phyloP scores from a whole-genome alignment of 2,329 filamentous ascomycete species.

The Claviceps maximensis region DNA sequence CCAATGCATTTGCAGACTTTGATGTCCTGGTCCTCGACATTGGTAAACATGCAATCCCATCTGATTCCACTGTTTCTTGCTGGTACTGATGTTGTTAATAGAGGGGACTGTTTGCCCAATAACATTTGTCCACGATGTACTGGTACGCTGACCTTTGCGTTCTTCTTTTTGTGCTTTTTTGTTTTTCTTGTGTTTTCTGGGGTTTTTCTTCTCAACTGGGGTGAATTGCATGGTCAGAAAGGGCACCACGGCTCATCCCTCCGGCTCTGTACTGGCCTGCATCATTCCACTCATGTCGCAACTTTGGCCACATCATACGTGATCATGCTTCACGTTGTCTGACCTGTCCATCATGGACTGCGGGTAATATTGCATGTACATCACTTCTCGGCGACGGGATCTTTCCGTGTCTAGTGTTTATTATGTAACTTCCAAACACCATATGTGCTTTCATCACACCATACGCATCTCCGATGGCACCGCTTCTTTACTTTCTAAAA shows the following conservation, averaged over 20 bases:
- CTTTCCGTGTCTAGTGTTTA: neutral
- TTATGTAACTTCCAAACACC: neutral
- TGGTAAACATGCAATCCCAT: slow-evolving; percentile 15
- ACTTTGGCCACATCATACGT: neutral
- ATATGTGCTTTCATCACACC: neutral
- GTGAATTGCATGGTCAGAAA: neutral
- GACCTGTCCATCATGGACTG: neutral
- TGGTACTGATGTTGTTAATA: slow-evolving; percentile 19
- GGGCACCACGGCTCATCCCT: neutral
- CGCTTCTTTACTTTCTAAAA: neutral
- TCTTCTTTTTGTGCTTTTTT: neutral
- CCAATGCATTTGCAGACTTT: slow-evolving; percentile 13
- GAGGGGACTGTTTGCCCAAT: slow-evolving; percentile 76
- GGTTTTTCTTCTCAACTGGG: neutral
- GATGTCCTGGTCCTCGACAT: slow-evolving; percentile 25
- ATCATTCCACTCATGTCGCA: neutral
- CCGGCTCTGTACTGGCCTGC: neutral
- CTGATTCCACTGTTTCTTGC: neutral
- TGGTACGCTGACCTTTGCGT: slow-evolving; percentile 46
- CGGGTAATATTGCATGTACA: neutral
- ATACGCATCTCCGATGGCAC: neutral
- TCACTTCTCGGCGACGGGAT: neutral
- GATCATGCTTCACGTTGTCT: neutral
- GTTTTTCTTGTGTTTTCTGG: too few species aligned
- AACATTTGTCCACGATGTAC: slow-evolving; percentile 69